Evolutionary conservation across 345 rosid species (phyloP), one percentile per base, ranked within the genome.

Genomic region (Populus alba): DNA sequence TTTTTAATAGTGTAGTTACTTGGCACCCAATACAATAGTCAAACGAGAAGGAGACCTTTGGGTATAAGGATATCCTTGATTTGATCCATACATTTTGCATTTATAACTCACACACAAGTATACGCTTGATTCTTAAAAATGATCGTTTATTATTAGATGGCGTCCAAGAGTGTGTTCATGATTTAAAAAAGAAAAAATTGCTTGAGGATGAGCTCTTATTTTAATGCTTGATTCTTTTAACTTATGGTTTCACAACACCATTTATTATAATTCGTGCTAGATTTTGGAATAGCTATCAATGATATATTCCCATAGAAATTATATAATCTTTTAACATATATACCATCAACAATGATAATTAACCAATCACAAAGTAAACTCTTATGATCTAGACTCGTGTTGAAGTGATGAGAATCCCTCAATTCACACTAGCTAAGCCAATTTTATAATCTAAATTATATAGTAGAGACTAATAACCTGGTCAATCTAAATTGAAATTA

Each of bases 241-340:
- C 49, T 51, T 67, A 5, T 76, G 73, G 27, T 66, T 75, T 75
- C 71, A 66, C 78, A 68, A 37, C 23, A 12, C 25, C 13, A 23
- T 33, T 69, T 69, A 6, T 3, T n/a, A 18, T 39, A 22, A 25
- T 4, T 47, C 13, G 45, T 33, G 16, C 73, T 18, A n/a, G 8
- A 41, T 45, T 70, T 70, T 70, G 33, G 61, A 70, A 25, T 65
- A 1, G 15, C 17, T 1, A 22, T 27, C 37, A 12, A 41, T 31
- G 4, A 33, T 13, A 23, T 39, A 70, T n/a, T 20, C 3, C 53
- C 3, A 23, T 1, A 12, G n/a, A 39, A n/a, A 66, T 22, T 66
- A 38, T 68, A 16, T 6, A 47, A 45, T 12, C 5, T 45, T 3
- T 45, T 45, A 0, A 45, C 16, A 13, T 0, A 45, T 13, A 45